Percentiles rank a stretch among this genome's conserved stretches.
Evolutionary conservation across 192 early-diverging fungal species (phyloP).

Genomic region (Rhizophagus sp.): DNA sequence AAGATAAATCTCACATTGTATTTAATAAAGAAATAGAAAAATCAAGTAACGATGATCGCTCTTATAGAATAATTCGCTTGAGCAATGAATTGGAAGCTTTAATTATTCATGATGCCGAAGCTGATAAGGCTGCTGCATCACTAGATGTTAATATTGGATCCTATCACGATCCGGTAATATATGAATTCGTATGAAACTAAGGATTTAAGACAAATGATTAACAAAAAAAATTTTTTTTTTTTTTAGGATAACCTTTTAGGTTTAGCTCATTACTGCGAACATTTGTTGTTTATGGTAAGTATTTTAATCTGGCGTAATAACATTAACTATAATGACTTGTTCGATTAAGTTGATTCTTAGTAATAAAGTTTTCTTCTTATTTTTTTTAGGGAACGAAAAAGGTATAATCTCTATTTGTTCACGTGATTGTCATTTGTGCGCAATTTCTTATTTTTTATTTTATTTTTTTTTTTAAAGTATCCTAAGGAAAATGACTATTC

Average conservation of each 20-base stretch:
- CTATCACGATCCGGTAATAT: constrained; percentile 69
- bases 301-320: constrained; percentile 29
- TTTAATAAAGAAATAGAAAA: constrained; percentile 48
- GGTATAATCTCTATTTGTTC: not conserved
- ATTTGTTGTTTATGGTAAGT: constrained; percentile 69
- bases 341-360: not conserved
- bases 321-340: not conserved
- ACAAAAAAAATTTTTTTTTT: not conserved
- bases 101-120: constrained; percentile 67
- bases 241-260: constrained; percentile 54
- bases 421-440: not conserved
- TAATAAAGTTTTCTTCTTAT: not conserved
- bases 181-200: not conserved
- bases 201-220: not conserved
- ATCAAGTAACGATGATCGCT: constrained; percentile 63
- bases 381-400: not conserved
- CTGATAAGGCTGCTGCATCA: constrained; percentile 78
- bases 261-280: constrained; percentile 84
- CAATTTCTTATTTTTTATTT: not conserved
- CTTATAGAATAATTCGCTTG: constrained; percentile 60
- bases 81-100: constrained; percentile 68
- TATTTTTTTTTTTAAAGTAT: constrained; percentile 42
- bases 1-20: constrained; percentile 32
- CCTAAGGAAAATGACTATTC: constrained; percentile 83
- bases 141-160: constrained; percentile 85